A percentile compares a stretch with the other conserved stretches of the same genome.
Evolutionary conservation across 192 early-diverging fungal genomes (phyloP).

Genomic region (Thoreauomyces humboldtii): DNA sequence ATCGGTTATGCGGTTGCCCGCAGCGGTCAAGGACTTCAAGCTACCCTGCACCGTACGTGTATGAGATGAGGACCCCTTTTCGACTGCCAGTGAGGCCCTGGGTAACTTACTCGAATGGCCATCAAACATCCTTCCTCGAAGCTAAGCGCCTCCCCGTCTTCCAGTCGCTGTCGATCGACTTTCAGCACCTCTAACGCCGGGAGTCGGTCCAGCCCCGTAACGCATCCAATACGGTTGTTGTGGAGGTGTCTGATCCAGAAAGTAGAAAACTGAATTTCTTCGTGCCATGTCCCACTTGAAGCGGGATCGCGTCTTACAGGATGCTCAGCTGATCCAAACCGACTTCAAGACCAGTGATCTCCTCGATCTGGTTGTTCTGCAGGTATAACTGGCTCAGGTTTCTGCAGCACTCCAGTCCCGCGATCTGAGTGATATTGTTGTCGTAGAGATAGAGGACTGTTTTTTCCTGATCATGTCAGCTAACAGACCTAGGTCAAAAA

Average conservation of each 20-base stretch:
- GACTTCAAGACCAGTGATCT: conserved; percentile 40
- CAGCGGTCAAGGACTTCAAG: conserved; percentile 5
- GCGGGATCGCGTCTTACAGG: conserved; percentile 27
- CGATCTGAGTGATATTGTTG: conserved; percentile 45
- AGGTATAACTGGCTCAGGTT: conserved; percentile 45
- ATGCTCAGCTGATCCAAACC: conserved; percentile 34
- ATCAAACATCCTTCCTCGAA: conserved; percentile 40
- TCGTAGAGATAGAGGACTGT: conserved; percentile 54
- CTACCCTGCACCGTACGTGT: not conserved
- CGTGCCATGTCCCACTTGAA: not conserved
- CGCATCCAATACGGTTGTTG: conserved; percentile 40
- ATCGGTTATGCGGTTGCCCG: conserved; percentile 27
- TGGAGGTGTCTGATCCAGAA: conserved; percentile 39
- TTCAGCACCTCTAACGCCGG: conserved; percentile 45
- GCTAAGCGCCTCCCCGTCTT: conserved; percentile 17
- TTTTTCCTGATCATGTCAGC: too few species aligned
- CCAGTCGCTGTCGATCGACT: conserved; percentile 44
- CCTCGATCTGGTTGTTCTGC: conserved; percentile 51
- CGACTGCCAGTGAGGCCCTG: too few species aligned
- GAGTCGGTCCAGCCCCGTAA: conserved; percentile 32
- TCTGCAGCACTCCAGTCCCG: conserved; percentile 33
- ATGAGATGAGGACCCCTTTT: not conserved
- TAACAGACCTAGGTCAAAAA: too few species aligned
- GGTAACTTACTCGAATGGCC: conserved; percentile 29
- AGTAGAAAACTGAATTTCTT: not conserved